Conservation (phyloP, 768 basidiomycete genomes). For the Xerocomellus chrysenteron region DNA sequence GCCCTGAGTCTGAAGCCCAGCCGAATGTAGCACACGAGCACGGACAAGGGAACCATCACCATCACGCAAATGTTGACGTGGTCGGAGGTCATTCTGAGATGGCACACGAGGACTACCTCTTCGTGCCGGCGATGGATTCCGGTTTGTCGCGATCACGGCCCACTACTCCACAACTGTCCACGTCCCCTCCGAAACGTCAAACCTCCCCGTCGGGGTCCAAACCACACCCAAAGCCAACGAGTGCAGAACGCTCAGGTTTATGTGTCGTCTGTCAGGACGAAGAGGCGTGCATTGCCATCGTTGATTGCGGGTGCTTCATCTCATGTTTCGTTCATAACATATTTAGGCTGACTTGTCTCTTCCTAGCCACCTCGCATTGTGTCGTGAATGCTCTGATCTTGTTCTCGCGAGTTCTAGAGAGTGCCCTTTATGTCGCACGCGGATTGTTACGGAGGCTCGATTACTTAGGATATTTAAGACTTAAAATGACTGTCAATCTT, state of each 20-base stretch:
- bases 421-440: slow-evolving; percentile 87
- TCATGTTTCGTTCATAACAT: background rate
- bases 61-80: background rate
- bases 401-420: slow-evolving; percentile 79
- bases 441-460: slow-evolving; percentile 81
- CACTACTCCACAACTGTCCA: slow-evolving; percentile 12
- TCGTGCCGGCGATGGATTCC: background rate
- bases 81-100: background rate
- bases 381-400: slow-evolving; percentile 73
- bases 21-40: background rate
- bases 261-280: slow-evolving; percentile 95
- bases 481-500: slow-evolving; percentile 16
- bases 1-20: slow-evolving; percentile 15
- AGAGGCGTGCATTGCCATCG: slow-evolving; percentile 89
- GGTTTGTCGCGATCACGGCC: slow-evolving; percentile 5
- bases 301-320: slow-evolving; percentile 84
- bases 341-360: background rate
- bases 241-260: slow-evolving; percentile 65
- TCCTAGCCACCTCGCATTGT: slow-evolving; percentile 76
- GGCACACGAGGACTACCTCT: slow-evolving; percentile 5
- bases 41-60: background rate
- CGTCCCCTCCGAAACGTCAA: slow-evolving; percentile 23
- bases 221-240: slow-evolving; percentile 30
- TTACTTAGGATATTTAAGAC: slow-evolving; percentile 74
- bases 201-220: slow-evolving; percentile 37